These are phyloP conservation scores for Daldinia concentrica DNA, from an alignment of 495 filamentous ascomycete genomes.

Conservation along the genomic window DNA sequence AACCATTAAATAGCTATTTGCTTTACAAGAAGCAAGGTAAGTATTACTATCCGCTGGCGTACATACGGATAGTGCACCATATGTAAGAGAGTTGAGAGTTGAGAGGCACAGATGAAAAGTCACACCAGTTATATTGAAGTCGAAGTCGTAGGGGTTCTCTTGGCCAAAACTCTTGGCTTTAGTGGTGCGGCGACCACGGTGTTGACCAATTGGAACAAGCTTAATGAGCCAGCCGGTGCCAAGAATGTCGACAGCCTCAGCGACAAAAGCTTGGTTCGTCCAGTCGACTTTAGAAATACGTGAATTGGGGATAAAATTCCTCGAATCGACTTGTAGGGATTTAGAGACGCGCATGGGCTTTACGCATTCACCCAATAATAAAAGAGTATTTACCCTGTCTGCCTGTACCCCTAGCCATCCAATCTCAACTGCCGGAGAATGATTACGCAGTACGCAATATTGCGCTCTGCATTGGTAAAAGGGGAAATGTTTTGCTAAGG, in stretches of 20 bases:
- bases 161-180: slow-evolving; percentile 44
- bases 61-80: background rate
- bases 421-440: slow-evolving; percentile 22
- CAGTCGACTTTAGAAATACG: slow-evolving; percentile 2
- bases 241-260: slow-evolving; percentile 23
- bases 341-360: background rate
- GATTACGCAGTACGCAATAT: slow-evolving; percentile 3
- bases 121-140: slow-evolving; percentile 26
- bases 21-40: slow-evolving; percentile 8
- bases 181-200: slow-evolving; percentile 31
- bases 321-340: slow-evolving; percentile 10
- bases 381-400: background rate
- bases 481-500: background rate
- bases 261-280: slow-evolving; percentile 29
- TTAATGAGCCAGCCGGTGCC: slow-evolving; percentile 20
- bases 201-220: slow-evolving; percentile 20
- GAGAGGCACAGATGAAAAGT: slow-evolving; percentile 17
- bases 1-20: slow-evolving; percentile 6
- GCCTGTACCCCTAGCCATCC: background rate
- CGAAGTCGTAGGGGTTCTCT: slow-evolving; percentile 32
- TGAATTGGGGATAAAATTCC: background rate
- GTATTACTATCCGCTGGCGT: background rate
- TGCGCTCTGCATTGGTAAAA: background rate
- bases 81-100: background rate
- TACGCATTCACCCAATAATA: background rate